Conservation (phyloP, 2,329 filamentous ascomycete species). For the Leptographium galeiforme region DNA sequence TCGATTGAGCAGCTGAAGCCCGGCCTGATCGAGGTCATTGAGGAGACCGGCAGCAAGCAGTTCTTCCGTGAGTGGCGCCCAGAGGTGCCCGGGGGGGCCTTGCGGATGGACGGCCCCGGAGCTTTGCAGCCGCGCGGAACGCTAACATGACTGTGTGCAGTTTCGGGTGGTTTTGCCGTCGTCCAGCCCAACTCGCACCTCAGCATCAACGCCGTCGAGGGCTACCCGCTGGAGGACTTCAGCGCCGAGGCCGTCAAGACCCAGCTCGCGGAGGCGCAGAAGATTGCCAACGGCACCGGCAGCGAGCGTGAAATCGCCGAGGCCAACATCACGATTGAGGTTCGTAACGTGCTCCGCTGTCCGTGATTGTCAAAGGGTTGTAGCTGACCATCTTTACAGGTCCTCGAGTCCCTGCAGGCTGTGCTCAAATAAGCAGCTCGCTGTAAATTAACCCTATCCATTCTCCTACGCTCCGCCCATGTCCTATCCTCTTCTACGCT, state of each 20-base stretch:
- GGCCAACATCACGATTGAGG: constrained; percentile 98
- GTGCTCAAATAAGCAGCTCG: constrained; percentile 53
- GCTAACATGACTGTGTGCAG: constrained; percentile 28
- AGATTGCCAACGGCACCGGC: constrained; percentile 78
- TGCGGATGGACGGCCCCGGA: background rate
- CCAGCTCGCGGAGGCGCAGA: constrained; percentile 90
- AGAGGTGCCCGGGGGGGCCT: background rate
- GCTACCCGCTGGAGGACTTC: constrained; percentile 89
- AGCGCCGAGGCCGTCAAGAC: constrained; percentile 77
- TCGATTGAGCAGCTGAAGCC: constrained; percentile 99
- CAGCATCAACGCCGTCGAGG: constrained; percentile 98
- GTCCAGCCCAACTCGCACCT: constrained; percentile 89
- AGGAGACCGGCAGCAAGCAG: constrained; percentile 89
- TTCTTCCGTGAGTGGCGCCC: constrained; percentile 76
- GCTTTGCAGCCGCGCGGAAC: background rate
- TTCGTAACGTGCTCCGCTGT: constrained; percentile 26
- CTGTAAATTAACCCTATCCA: background rate
- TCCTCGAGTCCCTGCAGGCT: constrained; percentile 72
- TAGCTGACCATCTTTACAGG: constrained; percentile 29
- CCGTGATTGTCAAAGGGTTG: background rate
- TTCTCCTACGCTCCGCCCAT: background rate
- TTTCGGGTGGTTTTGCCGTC: constrained; percentile 92
- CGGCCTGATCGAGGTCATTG: constrained; percentile 85
- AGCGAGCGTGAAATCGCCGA: constrained; percentile 97
- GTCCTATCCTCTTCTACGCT: background rate